Conservation (phyloP, 75 land plant genomes). For the Picea glauca region DNA sequence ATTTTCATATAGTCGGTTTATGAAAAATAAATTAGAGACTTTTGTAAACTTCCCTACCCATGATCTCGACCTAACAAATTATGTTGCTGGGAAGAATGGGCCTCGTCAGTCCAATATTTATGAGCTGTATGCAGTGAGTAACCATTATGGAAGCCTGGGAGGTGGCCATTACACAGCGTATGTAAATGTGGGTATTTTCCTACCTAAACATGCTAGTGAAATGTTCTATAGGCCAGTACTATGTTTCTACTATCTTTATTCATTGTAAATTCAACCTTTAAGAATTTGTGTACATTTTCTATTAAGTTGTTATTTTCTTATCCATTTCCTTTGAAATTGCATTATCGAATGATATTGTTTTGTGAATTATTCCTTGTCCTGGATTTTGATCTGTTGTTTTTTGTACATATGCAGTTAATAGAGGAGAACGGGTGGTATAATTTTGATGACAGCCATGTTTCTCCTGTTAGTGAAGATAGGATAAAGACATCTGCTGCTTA, state of each 20-base stretch:
- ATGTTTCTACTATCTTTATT: too few relatives aligned
- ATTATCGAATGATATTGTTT: too few relatives aligned
- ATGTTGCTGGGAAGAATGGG: slow-evolving; percentile 34
- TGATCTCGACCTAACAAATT: slow-evolving; percentile 57
- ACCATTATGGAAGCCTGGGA: slow-evolving; percentile 92
- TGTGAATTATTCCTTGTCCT: too few relatives aligned
- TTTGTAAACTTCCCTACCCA: slow-evolving; percentile 72
- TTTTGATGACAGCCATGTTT: slow-evolving; percentile 61
- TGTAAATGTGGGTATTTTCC: too few relatives aligned
- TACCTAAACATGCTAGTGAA: too few relatives aligned
- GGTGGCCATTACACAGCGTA: slow-evolving; percentile 92
- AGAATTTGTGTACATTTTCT: too few relatives aligned
- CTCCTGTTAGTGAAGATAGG: slow-evolving; percentile 33
- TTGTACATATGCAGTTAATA: too few relatives aligned
- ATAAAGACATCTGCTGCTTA: slow-evolving; percentile 70
- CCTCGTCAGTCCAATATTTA: slow-evolving; percentile 30
- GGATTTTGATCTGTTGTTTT: too few relatives aligned
- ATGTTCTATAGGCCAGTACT: too few relatives aligned
- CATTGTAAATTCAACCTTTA: too few relatives aligned
- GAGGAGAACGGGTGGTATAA: slow-evolving; percentile 35
- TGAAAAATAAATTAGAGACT: slow-evolving; percentile 79
- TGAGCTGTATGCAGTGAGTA: slow-evolving; percentile 75
- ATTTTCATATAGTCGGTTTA: slow-evolving; percentile 70
- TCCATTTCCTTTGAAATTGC: too few relatives aligned
- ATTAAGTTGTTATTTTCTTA: too few relatives aligned